phyloP scores from a whole-genome alignment of 192 early-diverging fungal species.

The Entophlyctis luteolus region DNA sequence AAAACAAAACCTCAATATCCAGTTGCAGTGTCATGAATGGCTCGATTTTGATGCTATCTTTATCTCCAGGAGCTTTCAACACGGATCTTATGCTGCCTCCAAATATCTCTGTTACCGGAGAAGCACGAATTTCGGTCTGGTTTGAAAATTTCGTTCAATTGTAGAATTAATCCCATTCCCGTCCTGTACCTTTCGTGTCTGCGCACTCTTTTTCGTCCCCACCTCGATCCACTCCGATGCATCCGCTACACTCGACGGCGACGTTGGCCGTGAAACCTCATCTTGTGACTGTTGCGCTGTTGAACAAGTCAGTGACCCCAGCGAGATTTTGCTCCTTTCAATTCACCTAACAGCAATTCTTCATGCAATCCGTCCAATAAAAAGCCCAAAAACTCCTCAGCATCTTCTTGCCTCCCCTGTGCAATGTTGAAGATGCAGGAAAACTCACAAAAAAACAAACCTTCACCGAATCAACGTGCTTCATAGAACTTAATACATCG shows the following conservation, averaged over 20 bases:
- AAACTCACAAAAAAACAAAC: too few relatives aligned
- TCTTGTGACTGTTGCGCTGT: too few relatives aligned
- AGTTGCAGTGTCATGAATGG: conserved; percentile 85
- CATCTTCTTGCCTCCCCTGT: conserved; percentile 94
- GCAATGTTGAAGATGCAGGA: too few relatives aligned
- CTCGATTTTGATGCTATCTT: conserved; percentile 79
- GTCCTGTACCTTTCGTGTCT: conserved; percentile 44
- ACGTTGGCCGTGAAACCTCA: too few relatives aligned
- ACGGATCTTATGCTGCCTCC: conserved; percentile 77
- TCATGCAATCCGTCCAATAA: conserved; percentile 93
- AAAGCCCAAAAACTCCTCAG: conserved; percentile 92
- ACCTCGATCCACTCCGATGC: conserved; percentile 94
- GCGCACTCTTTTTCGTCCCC: conserved; percentile 73
- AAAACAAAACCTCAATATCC: conserved; percentile 67
- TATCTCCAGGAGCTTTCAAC: conserved; percentile 64
- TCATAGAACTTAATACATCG: conserved; percentile 66
- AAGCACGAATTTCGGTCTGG: conserved; percentile 61
- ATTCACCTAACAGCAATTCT: conserved; percentile 55
- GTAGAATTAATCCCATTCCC: neutral
- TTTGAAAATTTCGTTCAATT: too few relatives aligned
- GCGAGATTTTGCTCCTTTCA: too few relatives aligned
- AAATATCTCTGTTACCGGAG: conserved; percentile 85
- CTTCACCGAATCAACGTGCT: conserved; percentile 75
- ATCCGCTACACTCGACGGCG: too few relatives aligned
- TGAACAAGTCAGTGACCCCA: too few relatives aligned